Evolutionary conservation across 1,139 yeast species (phyloP).

Genomic region (Lodderomyces margitis): DNA sequence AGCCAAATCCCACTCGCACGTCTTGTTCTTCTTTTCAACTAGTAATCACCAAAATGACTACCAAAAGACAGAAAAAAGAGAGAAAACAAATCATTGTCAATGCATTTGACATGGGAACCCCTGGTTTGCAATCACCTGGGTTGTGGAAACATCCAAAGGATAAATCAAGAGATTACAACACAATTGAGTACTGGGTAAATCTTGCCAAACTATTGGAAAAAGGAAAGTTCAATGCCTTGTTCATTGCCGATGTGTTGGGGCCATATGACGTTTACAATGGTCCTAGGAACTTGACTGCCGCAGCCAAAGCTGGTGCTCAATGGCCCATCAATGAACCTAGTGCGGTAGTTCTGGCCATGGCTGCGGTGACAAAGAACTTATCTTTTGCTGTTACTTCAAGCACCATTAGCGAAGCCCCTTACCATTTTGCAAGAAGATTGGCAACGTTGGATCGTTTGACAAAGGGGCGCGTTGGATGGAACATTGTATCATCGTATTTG

Average conservation of each 20-base stretch:
- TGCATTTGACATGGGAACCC: conserved; percentile 39
- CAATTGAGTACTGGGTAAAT: conserved; percentile 45
- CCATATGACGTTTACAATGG: conserved; percentile 42
- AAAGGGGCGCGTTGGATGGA: conserved; percentile 47
- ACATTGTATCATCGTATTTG: conserved; percentile 39
- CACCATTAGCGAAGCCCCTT: conserved; percentile 45
- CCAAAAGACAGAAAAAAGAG: conserved; percentile 15
- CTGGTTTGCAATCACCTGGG: conserved; percentile 38
- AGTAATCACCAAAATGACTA: conserved; percentile 5
- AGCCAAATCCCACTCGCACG: too few relatives aligned
- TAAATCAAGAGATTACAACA: conserved; percentile 30
- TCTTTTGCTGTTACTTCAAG: conserved; percentile 42
- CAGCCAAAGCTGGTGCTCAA: conserved; percentile 39
- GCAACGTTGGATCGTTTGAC: conserved; percentile 44
- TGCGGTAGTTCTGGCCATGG: conserved; percentile 41
- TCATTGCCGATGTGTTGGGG: conserved; percentile 47
- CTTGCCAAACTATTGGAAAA: conserved; percentile 42
- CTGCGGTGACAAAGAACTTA: conserved; percentile 38
- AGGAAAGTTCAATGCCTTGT: conserved; percentile 44
- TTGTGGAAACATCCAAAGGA: conserved; percentile 45
- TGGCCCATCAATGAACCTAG: conserved; percentile 44
- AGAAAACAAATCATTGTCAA: conserved; percentile 29
- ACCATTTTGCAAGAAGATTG: conserved; percentile 42
- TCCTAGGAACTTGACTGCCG: conserved; percentile 31
- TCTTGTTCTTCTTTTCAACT: neutral